Evolutionary conservation across 1,284 basidiomycete genomes (phyloP), one percentile per base, ranked within the genome.

Genomic region (Veloporphyrellus conicus): DNA sequence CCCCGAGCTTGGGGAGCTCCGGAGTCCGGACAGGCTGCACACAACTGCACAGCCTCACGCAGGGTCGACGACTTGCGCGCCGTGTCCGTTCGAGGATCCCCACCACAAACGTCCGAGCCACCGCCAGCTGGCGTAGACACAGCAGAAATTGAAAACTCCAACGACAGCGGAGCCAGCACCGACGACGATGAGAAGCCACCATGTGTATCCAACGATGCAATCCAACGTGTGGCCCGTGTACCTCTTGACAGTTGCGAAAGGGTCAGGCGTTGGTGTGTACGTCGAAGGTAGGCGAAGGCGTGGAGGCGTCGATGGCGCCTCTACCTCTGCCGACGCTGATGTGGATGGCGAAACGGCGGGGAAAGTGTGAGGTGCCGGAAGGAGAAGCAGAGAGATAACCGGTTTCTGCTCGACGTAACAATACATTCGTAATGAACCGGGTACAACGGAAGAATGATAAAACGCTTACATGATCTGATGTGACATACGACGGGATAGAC

Each of bases 401-500:
- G 75, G 54, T 53, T 64, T 62, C 58, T 67, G 34, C n/a, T 14
- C 23, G 29, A 29, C 8, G 47, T 18, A 29, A 34, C 6, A 20
- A 14, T 8, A 18, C 22, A 18, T 9, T 20, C 31, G 14, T 32
- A 36, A 38, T 53, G 40, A 55, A n/a, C 27, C 11, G 19, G 20
- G 31, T n/a, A 36, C 40, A 16, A 6, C 32, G 36, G 9, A 32
- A 15, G 15, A 36, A 67, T n/a, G n/a, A n/a, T n/a, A n/a, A n/a
- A n/a, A n/a, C n/a, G n/a, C 77, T 45, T 69, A 82, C 80, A 66
- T 89, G 84, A 63, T 90, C 87, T 8, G 82, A 91, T 10, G 80
- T 82, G 34, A 80, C 83, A 62, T 88, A 91, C 3, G 82, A 84
- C 10, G 82, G 88, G 50, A 86, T 76, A 33, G 79, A 81, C 15